Evolutionary conservation across 805 yeast species (phyloP).

Genomic region (Wickerhamiella brachini): DNA sequence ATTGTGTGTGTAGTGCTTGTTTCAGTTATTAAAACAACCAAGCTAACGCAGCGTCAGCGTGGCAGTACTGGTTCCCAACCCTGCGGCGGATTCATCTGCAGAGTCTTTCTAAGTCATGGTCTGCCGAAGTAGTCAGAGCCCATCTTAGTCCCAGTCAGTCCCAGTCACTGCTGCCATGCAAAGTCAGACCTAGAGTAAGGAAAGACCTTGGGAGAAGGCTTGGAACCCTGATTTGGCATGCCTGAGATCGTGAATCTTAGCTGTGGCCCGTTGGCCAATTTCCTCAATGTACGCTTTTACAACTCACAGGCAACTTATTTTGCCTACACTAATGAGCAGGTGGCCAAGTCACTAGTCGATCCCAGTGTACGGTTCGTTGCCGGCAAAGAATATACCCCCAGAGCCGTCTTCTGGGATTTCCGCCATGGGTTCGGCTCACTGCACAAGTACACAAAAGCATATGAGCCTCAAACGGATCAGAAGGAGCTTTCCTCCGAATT

Average conservation of each 20-base stretch:
- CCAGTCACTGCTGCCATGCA: too few species aligned
- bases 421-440: conserved; percentile 25
- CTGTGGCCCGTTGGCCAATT: conserved; percentile 59
- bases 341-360: conserved; percentile 24
- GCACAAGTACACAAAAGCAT: neutral
- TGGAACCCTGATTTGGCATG: conserved; percentile 32
- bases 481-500: conserved; percentile 31
- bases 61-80: neutral
- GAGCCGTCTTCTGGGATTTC: conserved; percentile 72
- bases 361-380: conserved; percentile 36
- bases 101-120: too few species aligned
- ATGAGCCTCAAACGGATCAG: neutral
- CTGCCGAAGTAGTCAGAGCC: too few species aligned
- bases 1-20: neutral
- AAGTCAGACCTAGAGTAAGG: too few species aligned
- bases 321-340: conserved; percentile 30
- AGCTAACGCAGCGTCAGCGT: neutral
- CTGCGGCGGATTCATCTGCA: neutral
- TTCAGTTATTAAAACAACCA: neutral
- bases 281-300: conserved; percentile 65
- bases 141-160: too few species aligned
- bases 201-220: neutral
- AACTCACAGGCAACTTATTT: conserved; percentile 63
- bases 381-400: conserved; percentile 55
- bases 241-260: conserved; percentile 63